Evolutionary conservation across 768 basidiomycete species (phyloP), one percentile per base, ranked within the genome.

Genomic region (Tulasnella sp.): DNA sequence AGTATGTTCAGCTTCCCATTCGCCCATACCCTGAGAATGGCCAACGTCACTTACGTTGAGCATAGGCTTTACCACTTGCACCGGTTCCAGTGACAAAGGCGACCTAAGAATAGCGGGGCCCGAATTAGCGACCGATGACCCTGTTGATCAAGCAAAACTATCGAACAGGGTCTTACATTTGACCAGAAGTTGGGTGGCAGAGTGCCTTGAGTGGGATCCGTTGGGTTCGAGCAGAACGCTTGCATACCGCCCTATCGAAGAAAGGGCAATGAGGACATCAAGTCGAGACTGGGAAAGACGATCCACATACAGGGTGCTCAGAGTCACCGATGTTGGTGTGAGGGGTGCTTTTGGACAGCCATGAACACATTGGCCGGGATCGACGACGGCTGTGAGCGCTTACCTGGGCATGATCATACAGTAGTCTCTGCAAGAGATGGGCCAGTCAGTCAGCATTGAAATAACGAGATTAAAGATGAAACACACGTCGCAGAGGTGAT

Each of bases 171-270:
- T 15, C 23, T 48, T 19, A 31, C 27, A 15, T 31, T 48, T 17
- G n/a, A 32, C 27, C 29, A 48, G 46, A 48, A 48, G 0, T 32
- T 32, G 14, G 6, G 17, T 8, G 46, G 46, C 15, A 48, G 29
- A 6, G 46, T 48, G n/a, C 46, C 46, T 6, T 48, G 46, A 17
- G 27, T 48, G 4, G 46, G 27, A 32, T 48, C 46, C n/a, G 46
- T 48, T 54, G 52, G 52, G 52, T 40, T 54, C 2, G 52, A 40
- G 52, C 52, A 54, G 52, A 42, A 54, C 2, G 52, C 42, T 40
- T 54, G 39, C 17, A 23, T 29, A 2, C 52, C 52, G 6, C 52
- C 52, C 52, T 54, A 6, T 14, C 39, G 21, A n/a, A 39, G 6
- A 39, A 19, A 2, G 12, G 25, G 29, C 46, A 48, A 32, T 23